phyloP scores from a whole-genome alignment of 257 asterid species.

The Przewalskia tangutica region DNA sequence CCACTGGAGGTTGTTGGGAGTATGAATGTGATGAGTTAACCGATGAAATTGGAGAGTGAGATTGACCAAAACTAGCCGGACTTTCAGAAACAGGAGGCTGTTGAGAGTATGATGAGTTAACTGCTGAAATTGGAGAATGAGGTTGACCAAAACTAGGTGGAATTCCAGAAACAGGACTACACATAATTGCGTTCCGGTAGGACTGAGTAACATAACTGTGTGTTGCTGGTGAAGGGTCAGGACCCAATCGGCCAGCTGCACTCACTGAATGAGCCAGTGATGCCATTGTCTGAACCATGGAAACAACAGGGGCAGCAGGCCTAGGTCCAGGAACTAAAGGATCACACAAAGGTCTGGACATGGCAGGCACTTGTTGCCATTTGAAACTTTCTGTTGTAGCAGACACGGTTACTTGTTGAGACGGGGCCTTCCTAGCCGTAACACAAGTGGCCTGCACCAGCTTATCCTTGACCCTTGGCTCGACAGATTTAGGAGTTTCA shows the following conservation, averaged over 20 bases:
- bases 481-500: slow-evolving; percentile 18
- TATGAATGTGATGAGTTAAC: slow-evolving; percentile 39
- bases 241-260: slow-evolving; percentile 74
- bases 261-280: slow-evolving; percentile 65
- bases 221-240: slow-evolving; percentile 42
- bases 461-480: slow-evolving; percentile 31
- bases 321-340: slow-evolving; percentile 53
- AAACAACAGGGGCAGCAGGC: slow-evolving; percentile 40
- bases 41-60: slow-evolving; percentile 37
- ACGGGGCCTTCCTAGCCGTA: slow-evolving; percentile 18
- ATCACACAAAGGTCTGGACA: slow-evolving; percentile 82
- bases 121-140: slow-evolving; percentile 38
- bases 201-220: slow-evolving; percentile 63
- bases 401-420: slow-evolving; percentile 44
- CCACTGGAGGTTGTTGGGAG: slow-evolving; percentile 28
- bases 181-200: slow-evolving; percentile 76
- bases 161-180: slow-evolving; percentile 36
- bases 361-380: slow-evolving; percentile 30
- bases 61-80: slow-evolving; percentile 37
- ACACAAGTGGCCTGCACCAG: slow-evolving; percentile 20
- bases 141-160: slow-evolving; percentile 40
- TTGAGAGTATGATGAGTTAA: slow-evolving; percentile 19
- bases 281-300: slow-evolving; percentile 51
- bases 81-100: slow-evolving; percentile 25
- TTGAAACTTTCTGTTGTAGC: slow-evolving; percentile 29